Evolutionary conservation across 352 stramenopile species (phyloP).

Genomic region (Lagenidium giganteum): DNA sequence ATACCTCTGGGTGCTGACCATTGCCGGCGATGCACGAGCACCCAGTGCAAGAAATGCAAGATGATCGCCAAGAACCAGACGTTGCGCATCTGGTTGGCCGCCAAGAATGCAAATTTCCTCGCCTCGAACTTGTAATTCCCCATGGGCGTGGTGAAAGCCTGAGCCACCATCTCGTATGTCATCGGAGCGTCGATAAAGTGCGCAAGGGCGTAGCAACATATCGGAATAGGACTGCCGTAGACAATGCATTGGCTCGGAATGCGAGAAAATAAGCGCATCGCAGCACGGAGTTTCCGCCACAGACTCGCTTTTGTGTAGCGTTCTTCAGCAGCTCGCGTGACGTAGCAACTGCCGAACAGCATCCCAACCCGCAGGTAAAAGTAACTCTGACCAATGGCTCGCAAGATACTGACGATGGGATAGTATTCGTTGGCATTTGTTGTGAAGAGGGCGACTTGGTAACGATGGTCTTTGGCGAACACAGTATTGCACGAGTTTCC

Average conservation of each 20-base stretch:
- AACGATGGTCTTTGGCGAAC: conserved; percentile 1
- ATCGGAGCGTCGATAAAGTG: conserved; percentile 12
- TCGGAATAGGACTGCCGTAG: conserved; percentile 14
- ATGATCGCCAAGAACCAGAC: conserved; percentile 7
- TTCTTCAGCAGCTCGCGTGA: neutral
- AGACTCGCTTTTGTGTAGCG: too few species aligned
- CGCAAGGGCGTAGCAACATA: conserved; percentile 14
- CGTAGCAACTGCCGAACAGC: conserved; percentile 4
- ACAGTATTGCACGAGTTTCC: neutral
- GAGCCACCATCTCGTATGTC: conserved; percentile 7
- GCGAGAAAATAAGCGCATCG: conserved; percentile 2
- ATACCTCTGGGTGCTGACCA: conserved; percentile 2
- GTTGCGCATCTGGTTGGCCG: conserved; percentile 12
- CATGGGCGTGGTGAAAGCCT: conserved; percentile 1
- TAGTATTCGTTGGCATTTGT: neutral
- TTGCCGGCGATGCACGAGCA: neutral
- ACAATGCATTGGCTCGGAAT: conserved; percentile 13
- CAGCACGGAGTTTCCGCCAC: too few species aligned
- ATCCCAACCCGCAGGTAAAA: neutral
- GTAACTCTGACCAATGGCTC: conserved; percentile 1
- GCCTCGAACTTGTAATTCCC: conserved; percentile 5
- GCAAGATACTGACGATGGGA: neutral
- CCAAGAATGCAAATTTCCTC: conserved; percentile 1
- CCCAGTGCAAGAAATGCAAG: neutral
- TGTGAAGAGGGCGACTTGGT: neutral